These are phyloP conservation scores for Starmerella stigmatis DNA, from an alignment of 805 yeast genomes.

Conservation along the genomic window DNA sequence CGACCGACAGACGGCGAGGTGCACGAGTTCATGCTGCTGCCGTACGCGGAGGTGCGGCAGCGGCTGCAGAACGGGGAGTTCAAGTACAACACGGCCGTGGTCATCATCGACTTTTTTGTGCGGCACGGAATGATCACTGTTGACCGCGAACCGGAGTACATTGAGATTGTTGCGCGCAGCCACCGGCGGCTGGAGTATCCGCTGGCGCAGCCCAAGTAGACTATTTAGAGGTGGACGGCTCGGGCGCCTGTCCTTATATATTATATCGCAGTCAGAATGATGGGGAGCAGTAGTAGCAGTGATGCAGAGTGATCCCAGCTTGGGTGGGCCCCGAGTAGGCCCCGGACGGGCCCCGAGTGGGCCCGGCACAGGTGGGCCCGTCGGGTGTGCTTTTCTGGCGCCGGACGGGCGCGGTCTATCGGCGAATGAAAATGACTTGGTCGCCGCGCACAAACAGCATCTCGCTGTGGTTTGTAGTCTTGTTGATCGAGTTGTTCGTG, in stretches of 20 bases:
- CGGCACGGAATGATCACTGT: slow-evolving; percentile 67
- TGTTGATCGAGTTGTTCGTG: slow-evolving; percentile 38
- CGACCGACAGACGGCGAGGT: slow-evolving; percentile 66
- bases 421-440: slow-evolving; percentile 65
- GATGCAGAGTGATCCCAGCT: too few relatives aligned
- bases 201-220: slow-evolving; percentile 20
- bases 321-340: too few relatives aligned
- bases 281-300: too few relatives aligned
- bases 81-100: slow-evolving; percentile 81
- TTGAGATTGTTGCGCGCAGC: slow-evolving; percentile 46
- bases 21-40: slow-evolving; percentile 56
- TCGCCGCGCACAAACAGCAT: slow-evolving; percentile 98
- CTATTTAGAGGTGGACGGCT: too few relatives aligned
- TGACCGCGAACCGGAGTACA: slow-evolving; percentile 53
- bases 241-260: too few relatives aligned
- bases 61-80: slow-evolving; percentile 52
- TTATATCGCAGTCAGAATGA: too few relatives aligned
- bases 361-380: too few relatives aligned
- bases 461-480: slow-evolving; percentile 51
- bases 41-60: slow-evolving; percentile 44
- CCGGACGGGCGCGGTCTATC: background rate
- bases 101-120: slow-evolving; percentile 73
- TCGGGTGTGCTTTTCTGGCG: too few relatives aligned
- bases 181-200: slow-evolving; percentile 73
- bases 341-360: too few relatives aligned